A percentile compares a stretch with the other conserved stretches of the same genome.
Conservation (phyloP, 2,329 filamentous ascomycete species). For the Penicillium capsulatum region DNA sequence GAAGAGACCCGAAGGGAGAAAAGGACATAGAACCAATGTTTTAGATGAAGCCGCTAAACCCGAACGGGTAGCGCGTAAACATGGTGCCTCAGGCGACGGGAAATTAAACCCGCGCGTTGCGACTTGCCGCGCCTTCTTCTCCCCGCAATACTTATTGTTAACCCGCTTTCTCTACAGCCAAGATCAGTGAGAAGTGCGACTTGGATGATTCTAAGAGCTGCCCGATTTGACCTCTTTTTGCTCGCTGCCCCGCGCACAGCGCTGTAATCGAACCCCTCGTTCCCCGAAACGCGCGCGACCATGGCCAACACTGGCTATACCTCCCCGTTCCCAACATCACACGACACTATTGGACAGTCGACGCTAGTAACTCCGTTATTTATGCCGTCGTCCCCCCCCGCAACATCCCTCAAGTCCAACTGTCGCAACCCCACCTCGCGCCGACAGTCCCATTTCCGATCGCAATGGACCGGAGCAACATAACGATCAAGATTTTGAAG, state of each 20-base stretch:
- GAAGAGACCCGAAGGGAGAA: not conserved
- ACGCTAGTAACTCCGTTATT: constrained; percentile 36
- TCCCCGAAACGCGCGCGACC: constrained; percentile 15
- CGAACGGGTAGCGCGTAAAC: constrained; percentile 17
- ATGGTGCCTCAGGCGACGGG: constrained; percentile 16
- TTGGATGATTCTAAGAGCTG: not conserved
- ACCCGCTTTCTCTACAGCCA: constrained; percentile 1
- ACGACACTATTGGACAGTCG: constrained; percentile 42
- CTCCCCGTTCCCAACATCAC: constrained; percentile 38
- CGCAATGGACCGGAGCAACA: constrained; percentile 10
- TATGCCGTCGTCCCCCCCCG: constrained; percentile 37
- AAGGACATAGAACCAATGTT: not conserved
- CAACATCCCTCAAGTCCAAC: constrained; percentile 17
- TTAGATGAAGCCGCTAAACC: constrained; percentile 10
- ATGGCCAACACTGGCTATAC: constrained; percentile 39
- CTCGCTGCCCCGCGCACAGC: constrained; percentile 3
- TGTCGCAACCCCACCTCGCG: constrained; percentile 21
- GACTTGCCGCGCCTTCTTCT: constrained; percentile 1
- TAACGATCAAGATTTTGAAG: constrained; percentile 11
- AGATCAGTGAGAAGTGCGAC: not conserved
- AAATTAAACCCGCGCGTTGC: constrained; percentile 1
- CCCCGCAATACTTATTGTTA: constrained; percentile 19
- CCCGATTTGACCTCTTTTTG: not conserved
- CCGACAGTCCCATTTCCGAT: constrained; percentile 24
- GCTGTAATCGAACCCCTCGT: constrained; percentile 1